Percentiles rank a stretch among this genome's conserved stretches.
Evolutionary conservation across 208 protist genomes (phyloP).

Genomic region (Leishmania martiniquensis): DNA sequence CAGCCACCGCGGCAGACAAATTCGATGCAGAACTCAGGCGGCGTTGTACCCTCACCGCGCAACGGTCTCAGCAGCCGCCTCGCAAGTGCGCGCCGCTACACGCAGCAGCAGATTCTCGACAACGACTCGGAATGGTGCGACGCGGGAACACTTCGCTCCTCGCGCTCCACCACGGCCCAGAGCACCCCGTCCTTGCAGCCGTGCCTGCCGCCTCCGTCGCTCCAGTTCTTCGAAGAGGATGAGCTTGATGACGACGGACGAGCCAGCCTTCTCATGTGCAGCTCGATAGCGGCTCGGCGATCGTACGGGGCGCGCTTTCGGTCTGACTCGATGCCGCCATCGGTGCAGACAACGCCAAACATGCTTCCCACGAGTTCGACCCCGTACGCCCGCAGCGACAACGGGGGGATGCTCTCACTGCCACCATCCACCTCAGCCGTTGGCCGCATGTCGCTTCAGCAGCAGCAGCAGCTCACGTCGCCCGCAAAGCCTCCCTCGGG

Average conservation of each 20-base stretch:
- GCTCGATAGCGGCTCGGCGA: constrained; percentile 13
- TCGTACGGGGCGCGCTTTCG: constrained; percentile 25
- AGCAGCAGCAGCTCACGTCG: constrained; percentile 3
- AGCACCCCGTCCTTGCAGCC: constrained; percentile 34
- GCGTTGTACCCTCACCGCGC: neutral
- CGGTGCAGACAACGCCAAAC: constrained; percentile 32
- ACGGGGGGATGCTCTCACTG: constrained; percentile 26
- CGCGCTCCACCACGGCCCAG: constrained; percentile 26
- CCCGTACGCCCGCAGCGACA: constrained; percentile 32
- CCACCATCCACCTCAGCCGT: constrained; percentile 26
- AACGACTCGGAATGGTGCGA: constrained; percentile 35
- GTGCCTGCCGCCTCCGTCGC: constrained; percentile 20
- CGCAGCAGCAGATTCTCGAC: constrained; percentile 13
- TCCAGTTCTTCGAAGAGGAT: constrained; percentile 36
- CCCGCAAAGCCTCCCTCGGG: neutral
- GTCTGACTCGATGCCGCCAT: constrained; percentile 29
- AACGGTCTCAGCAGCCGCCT: neutral
- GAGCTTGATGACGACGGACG: constrained; percentile 30
- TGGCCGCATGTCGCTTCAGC: constrained; percentile 13
- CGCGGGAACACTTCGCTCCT: constrained; percentile 24
- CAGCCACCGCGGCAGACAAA: neutral
- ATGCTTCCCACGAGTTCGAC: constrained; percentile 23
- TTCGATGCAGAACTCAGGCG: neutral
- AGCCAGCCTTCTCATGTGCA: constrained; percentile 9
- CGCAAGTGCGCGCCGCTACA: neutral